phyloP scores from a whole-genome alignment of 2,329 filamentous ascomycete genomes.

The Fusarium newnesense region DNA sequence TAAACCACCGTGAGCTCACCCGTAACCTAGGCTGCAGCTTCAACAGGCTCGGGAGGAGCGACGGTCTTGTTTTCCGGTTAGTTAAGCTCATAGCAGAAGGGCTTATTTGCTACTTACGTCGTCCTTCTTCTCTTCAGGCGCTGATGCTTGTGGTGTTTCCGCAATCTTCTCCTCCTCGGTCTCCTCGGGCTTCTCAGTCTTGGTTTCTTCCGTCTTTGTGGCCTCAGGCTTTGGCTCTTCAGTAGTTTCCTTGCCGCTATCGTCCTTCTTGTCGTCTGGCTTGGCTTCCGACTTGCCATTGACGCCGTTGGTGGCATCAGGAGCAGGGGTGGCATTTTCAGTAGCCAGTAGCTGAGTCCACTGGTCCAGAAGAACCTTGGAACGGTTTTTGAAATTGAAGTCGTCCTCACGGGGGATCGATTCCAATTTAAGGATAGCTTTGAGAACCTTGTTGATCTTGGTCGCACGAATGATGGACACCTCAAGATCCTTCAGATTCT shows the following conservation, averaged over 20 bases:
- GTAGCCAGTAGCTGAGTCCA: conserved; percentile 87
- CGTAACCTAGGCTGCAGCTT: conserved; percentile 49
- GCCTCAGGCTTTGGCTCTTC: conserved; percentile 53
- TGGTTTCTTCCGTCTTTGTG: conserved; percentile 45
- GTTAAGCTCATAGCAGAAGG: not conserved
- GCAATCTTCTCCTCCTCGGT: conserved; percentile 32
- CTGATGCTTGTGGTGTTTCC: conserved; percentile 28
- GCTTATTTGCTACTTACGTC: conserved; percentile 45
- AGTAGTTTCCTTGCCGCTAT: conserved; percentile 53
- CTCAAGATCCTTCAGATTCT: conserved; percentile 82
- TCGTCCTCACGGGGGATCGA: conserved; percentile 89
- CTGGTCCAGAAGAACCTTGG: conserved; percentile 80
- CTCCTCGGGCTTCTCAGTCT: conserved; percentile 40
- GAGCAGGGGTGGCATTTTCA: conserved; percentile 58
- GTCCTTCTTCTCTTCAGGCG: conserved; percentile 45
- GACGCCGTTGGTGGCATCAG: conserved; percentile 57
- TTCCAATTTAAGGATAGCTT: conserved; percentile 89
- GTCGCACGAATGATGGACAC: conserved; percentile 88
- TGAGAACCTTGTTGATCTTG: conserved; percentile 99
- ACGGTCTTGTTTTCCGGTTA: conserved; percentile 38
- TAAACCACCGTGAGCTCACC: conserved; percentile 34
- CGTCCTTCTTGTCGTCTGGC: conserved; percentile 55
- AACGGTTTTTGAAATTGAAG: conserved; percentile 87
- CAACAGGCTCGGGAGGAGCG: conserved; percentile 49
- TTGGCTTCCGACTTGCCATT: conserved; percentile 56